Evolutionary conservation across 768 basidiomycete genomes (phyloP).

Genomic region (Termitomyces sp.): DNA sequence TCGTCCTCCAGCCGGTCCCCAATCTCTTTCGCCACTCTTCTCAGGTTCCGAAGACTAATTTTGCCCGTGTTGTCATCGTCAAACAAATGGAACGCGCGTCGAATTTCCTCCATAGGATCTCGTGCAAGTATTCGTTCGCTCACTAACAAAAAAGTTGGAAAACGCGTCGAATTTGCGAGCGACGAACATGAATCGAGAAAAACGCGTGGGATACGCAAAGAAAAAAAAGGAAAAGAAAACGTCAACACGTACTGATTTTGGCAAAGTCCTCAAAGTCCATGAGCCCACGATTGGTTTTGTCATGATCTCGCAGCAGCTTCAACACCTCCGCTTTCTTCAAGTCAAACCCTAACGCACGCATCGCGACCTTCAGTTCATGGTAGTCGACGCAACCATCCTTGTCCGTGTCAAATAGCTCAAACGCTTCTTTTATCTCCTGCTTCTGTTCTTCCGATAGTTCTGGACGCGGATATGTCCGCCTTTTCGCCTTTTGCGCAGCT

Average conservation of each 20-base stretch:
- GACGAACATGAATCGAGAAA: neutral
- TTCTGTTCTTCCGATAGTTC: slow-evolving; percentile 87
- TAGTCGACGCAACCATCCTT: slow-evolving; percentile 96
- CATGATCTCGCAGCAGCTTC: slow-evolving; percentile 88
- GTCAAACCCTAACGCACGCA: slow-evolving; percentile 97
- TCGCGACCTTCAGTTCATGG: slow-evolving; percentile 98
- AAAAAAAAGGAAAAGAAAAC: neutral
- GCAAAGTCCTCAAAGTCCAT: slow-evolving; percentile 95
- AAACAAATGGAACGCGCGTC: slow-evolving; percentile 93
- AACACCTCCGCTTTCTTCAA: slow-evolving; percentile 98
- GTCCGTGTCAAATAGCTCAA: slow-evolving; percentile 98
- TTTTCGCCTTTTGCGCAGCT: slow-evolving; percentile 66
- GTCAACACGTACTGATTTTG: slow-evolving; percentile 66
- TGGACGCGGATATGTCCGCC: slow-evolving; percentile 70
- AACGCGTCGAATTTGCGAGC: slow-evolving; percentile 4
- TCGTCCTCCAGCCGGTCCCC: slow-evolving; percentile 88
- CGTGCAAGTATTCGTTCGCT: slow-evolving; percentile 88
- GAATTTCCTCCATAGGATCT: slow-evolving; percentile 95
- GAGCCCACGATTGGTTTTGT: slow-evolving; percentile 73
- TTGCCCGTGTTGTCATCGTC: slow-evolving; percentile 96
- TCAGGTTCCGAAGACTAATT: slow-evolving; percentile 85
- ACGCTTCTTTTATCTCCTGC: slow-evolving; percentile 97
- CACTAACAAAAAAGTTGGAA: slow-evolving; percentile 49
- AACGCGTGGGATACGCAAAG: neutral
- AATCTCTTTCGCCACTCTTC: slow-evolving; percentile 94